These are phyloP conservation scores for Penicillium bialowiezense DNA, from an alignment of 495 filamentous ascomycete genomes.

Conservation along the genomic window DNA sequence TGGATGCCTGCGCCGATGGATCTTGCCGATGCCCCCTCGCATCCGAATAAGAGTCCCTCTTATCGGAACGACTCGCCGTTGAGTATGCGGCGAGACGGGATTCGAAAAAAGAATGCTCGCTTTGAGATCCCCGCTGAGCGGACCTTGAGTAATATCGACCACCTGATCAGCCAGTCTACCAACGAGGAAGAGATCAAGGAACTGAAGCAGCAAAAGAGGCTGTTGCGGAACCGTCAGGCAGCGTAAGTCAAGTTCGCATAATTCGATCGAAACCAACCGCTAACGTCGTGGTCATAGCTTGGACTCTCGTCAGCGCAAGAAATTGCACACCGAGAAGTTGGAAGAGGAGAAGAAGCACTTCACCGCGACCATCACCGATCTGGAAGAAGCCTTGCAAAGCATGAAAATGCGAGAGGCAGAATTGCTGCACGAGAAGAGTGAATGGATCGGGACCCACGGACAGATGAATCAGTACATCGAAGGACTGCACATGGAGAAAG, in stretches of 20 bases:
- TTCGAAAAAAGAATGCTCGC: conserved; percentile 98
- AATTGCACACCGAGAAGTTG: conserved; percentile 94
- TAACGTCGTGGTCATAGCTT: conserved; percentile 57
- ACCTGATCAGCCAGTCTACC: conserved; percentile 79
- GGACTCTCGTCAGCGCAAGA: conserved; percentile 96
- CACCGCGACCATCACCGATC: conserved; percentile 64
- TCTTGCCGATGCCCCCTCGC: conserved; percentile 55
- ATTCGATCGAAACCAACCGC: conserved; percentile 44
- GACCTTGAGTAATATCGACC: conserved; percentile 92
- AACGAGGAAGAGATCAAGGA: conserved; percentile 97
- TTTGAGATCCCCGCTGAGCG: conserved; percentile 96
- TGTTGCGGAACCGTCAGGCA: conserved; percentile 92
- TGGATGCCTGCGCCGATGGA: conserved; percentile 60
- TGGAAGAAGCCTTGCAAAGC: conserved; percentile 73
- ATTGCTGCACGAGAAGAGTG: conserved; percentile 63
- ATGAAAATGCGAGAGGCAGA: conserved; percentile 55
- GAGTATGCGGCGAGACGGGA: conserved; percentile 75
- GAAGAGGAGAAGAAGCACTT: conserved; percentile 96
- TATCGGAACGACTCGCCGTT: conserved; percentile 80
- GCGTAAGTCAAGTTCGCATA: no score
- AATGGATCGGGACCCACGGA: conserved; percentile 65
- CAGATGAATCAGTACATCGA: conserved; percentile 73
- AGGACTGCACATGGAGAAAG: conserved; percentile 78
- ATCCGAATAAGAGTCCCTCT: conserved; percentile 73
- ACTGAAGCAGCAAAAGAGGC: conserved; percentile 95